A percentile compares a stretch with the other conserved stretches of the same genome.
These are phyloP conservation scores for Candolleomyces efflorescens DNA, from an alignment of 768 basidiomycete species.

Conservation along the genomic window DNA sequence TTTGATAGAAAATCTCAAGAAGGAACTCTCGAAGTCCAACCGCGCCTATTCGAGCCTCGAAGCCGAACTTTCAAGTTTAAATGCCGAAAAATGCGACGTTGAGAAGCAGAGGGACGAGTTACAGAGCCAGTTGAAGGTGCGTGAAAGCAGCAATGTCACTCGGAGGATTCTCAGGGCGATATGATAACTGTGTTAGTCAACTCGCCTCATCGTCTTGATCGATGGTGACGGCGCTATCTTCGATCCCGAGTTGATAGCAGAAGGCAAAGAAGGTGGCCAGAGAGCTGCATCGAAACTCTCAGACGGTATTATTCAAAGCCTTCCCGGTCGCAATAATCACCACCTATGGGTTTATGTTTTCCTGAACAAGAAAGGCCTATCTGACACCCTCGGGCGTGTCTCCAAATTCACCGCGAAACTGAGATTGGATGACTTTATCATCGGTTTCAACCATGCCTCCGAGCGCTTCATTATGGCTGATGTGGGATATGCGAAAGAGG, in stretches of 20 bases:
- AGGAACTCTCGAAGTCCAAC: no score
- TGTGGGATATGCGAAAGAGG: constrained; percentile 68
- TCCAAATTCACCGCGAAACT: constrained; percentile 29
- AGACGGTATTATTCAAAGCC: constrained; percentile 32
- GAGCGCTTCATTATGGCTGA: constrained; percentile 66
- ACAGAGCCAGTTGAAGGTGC: no score
- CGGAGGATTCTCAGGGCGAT: no score
- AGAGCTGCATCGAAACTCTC: constrained; percentile 47
- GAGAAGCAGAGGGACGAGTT: no score
- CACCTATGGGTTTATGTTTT: constrained; percentile 63
- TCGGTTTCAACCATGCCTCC: constrained; percentile 66
- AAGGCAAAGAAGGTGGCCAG: constrained; percentile 58
- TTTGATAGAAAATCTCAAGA: no score
- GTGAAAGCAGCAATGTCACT: no score
- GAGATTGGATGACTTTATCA: constrained; percentile 60
- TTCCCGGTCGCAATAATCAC: constrained; percentile 33
- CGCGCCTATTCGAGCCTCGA: no score
- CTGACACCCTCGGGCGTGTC: constrained; percentile 43
- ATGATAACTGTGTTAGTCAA: constrained; percentile 29
- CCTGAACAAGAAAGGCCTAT: constrained; percentile 58
- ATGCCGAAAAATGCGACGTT: no score
- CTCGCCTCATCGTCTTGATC: constrained; percentile 45
- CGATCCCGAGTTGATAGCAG: constrained; percentile 43
- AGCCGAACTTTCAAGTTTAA: no score
- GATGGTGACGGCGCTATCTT: constrained; percentile 70